Conservation (phyloP, 1,139 yeast genomes). For the Lipomyces yarrowii region DNA sequence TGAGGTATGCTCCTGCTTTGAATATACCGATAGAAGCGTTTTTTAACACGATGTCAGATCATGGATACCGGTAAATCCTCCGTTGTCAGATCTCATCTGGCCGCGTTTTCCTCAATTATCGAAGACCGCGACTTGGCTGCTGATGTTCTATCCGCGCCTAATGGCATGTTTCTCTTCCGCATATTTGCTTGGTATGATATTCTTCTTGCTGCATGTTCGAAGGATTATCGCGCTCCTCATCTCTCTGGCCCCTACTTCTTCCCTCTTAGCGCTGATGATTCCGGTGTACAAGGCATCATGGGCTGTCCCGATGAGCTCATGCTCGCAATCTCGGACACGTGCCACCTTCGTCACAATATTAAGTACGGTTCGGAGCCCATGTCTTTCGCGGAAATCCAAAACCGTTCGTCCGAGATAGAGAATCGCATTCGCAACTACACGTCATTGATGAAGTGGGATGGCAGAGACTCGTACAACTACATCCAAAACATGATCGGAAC, state of each 20-base stretch:
- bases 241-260: conserved; percentile 26
- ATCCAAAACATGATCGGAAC: conserved; percentile 25
- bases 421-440: conserved; percentile 23
- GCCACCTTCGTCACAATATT: conserved; percentile 23
- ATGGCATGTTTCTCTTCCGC: conserved; percentile 28
- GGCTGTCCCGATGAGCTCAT: conserved; percentile 30
- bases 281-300: conserved; percentile 27
- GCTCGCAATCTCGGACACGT: conserved; percentile 26
- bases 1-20: conserved; percentile 13
- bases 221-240: conserved; percentile 26
- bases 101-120: conserved; percentile 27
- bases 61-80: conserved; percentile 26
- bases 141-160: conserved; percentile 25
- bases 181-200: conserved; percentile 30
- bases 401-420: conserved; percentile 21
- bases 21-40: no score
- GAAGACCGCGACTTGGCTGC: conserved; percentile 27
- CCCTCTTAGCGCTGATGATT: conserved; percentile 20
- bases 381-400: conserved; percentile 27
- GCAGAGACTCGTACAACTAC: conserved; percentile 24
- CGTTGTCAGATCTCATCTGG: conserved; percentile 27
- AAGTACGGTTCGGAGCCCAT: conserved; percentile 19
- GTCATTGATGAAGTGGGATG: conserved; percentile 23
- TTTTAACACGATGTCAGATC: conserved; percentile 2
- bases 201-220: conserved; percentile 23